Evolutionary conservation across 176 grass and related monocot genomes (phyloP), one percentile per base, ranked within the genome.

Genomic region (Musa acuminata): DNA sequence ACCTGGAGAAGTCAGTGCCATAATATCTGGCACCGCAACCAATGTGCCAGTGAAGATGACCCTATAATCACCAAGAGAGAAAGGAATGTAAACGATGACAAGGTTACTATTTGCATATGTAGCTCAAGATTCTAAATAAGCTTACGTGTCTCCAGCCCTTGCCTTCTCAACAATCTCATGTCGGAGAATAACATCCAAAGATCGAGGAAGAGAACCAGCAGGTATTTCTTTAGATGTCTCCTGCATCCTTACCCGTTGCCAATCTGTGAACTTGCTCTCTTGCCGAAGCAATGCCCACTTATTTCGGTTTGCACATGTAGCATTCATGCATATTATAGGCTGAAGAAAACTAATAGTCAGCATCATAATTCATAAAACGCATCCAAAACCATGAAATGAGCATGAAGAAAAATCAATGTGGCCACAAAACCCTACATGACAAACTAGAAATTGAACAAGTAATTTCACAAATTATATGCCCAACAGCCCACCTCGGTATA

Each of bases 81-180:
- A 57, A 68, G 13, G 24, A 66, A 71, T 13, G 52, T 57, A 69
- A 49, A 65, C 74, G 3, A 51, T 13, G 8, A 54, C 68, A 76
- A 74, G 35, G 1, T 8, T 55, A 55, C 2, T 9, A 9, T 59
- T 74, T 43, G 22, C 26, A 13, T 11, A 75, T 57, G 23, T 16
- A 59, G 53, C 23, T 50, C 54, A 29, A 53, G 53, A 27, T 11
- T 35, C 20, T 43, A 29, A 13, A 22, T 8, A 64, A 52, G 68
- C 95, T 94, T 75, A 99, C 90, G 90, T 99, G 80, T 94, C 95
- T 1, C 95, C 95, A 22, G 90, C 95, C 83, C 95, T 93, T 72
- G 90, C 90, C 76, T 94, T 99, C 86, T 99, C 95, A 69, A 99
- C 95, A 76, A 99, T 89, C 73, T 99, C 95, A 84, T 94, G 95